phyloP scores from a whole-genome alignment of 202 grass and related monocot genomes.

The Schoenoplectus tabernaemontani region DNA sequence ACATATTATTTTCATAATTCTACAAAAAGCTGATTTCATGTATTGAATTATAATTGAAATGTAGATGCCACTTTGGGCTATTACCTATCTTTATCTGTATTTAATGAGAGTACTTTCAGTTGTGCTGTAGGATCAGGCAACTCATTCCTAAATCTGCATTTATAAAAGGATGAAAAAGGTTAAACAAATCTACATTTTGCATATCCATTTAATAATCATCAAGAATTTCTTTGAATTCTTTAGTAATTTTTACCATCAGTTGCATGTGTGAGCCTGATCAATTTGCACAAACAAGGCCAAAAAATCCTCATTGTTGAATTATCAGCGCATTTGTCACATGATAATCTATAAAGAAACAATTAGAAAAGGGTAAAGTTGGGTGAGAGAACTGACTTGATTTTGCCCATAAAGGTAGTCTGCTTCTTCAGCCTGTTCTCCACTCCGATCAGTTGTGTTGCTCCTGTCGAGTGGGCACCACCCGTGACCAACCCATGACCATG shows the following conservation, averaged over 20 bases:
- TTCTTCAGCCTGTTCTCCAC: constrained; percentile 87
- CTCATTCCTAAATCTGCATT: constrained; percentile 92
- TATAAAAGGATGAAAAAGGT: constrained; percentile 14
- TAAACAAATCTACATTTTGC: constrained; percentile 6
- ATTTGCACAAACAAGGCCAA: neutral
- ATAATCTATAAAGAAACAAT: neutral
- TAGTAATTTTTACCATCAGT: neutral
- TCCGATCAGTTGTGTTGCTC: constrained; percentile 30
- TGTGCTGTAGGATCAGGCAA: constrained; percentile 76
- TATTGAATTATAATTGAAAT: constrained; percentile 18
- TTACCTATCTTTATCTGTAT: constrained; percentile 93
- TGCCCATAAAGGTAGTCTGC: constrained; percentile 93
- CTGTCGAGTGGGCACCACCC: constrained; percentile 9
- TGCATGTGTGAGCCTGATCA: neutral
- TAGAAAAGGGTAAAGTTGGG: neutral
- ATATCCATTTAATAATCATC: neutral
- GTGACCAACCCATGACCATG: constrained; percentile 25
- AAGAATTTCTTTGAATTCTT: neutral
- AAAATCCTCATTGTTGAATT: neutral
- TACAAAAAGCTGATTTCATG: constrained; percentile 16
- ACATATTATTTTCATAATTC: neutral
- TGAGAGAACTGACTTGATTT: constrained; percentile 64
- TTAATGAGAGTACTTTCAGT: constrained; percentile 75
- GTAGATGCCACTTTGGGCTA: neutral
- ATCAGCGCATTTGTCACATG: neutral